A percentile compares a stretch with the other conserved stretches of the same genome.
These are phyloP conservation scores for Sporothrix schenckii DNA, from an alignment of 2,329 filamentous ascomycete species.

Conservation along the genomic window DNA sequence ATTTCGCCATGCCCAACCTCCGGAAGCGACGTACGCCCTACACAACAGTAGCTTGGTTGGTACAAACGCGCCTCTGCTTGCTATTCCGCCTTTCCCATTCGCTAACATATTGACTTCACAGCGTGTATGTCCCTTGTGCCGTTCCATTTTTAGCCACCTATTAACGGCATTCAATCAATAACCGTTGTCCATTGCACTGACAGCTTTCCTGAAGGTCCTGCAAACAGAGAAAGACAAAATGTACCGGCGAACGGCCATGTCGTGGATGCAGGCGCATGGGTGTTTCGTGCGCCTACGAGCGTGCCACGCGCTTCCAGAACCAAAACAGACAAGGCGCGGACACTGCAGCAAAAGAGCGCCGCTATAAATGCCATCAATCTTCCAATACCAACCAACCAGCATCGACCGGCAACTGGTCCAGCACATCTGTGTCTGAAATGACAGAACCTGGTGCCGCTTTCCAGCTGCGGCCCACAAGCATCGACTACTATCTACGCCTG, in stretches of 20 bases:
- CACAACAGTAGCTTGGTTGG: constrained; percentile 23
- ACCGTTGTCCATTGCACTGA: neutral
- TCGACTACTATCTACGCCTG: constrained; percentile 18
- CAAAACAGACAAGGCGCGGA: neutral
- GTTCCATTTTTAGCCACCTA: neutral
- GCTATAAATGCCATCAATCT: neutral
- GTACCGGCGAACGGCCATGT: constrained; percentile 15
- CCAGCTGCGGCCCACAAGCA: constrained; percentile 14
- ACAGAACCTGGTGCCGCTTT: neutral
- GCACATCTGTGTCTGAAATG: neutral
- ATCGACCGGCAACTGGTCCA: neutral
- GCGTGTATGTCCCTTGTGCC: constrained; percentile 7
- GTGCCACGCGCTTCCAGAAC: constrained; percentile 16
- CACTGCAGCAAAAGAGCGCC: neutral
- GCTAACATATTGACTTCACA: neutral
- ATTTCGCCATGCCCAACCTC: neutral
- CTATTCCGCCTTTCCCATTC: neutral
- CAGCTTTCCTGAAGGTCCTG: neutral
- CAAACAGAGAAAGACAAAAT: constrained; percentile 20
- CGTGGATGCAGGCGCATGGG: constrained; percentile 14
- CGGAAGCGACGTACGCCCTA: constrained; percentile 18
- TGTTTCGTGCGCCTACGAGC: constrained; percentile 6
- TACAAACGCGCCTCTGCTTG: neutral
- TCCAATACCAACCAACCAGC: neutral
- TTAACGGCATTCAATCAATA: neutral